phyloP scores from a whole-genome alignment of 108 stramenopile genomes.

The Skeletonema marinoi region DNA sequence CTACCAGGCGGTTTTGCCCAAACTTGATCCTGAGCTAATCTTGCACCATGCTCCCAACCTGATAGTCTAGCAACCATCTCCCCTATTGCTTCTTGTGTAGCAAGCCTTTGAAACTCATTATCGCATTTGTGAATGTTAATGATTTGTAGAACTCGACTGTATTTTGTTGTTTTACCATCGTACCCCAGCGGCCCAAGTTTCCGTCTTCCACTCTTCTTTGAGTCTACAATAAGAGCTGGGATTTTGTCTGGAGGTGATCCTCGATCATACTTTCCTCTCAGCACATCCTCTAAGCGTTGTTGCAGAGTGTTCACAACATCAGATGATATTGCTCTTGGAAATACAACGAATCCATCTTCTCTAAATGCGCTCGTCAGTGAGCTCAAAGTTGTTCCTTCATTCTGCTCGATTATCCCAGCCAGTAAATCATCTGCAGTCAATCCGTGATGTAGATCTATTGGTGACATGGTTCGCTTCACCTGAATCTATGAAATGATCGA shows the following conservation, averaged over 20 bases:
- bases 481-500: no score
- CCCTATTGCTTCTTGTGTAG: slow-evolving; percentile 50
- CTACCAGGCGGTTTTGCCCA: slow-evolving; percentile 84
- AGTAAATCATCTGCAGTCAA: background rate
- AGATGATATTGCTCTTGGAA: slow-evolving; percentile 44
- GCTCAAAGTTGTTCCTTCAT: background rate
- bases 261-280: slow-evolving; percentile 73
- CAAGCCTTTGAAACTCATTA: slow-evolving; percentile 64
- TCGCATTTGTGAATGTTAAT: slow-evolving; percentile 86
- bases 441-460: background rate
- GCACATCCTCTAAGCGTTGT: slow-evolving; percentile 62
- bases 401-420: background rate
- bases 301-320: slow-evolving; percentile 52
- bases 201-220: slow-evolving; percentile 5
- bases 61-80: slow-evolving; percentile 65
- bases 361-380: slow-evolving; percentile 40
- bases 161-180: slow-evolving; percentile 9
- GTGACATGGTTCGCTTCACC: background rate
- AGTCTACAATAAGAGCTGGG: slow-evolving; percentile 40
- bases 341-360: slow-evolving; percentile 68
- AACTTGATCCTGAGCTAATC: slow-evolving; percentile 84
- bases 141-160: slow-evolving; percentile 71
- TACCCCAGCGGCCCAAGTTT: slow-evolving; percentile 15
- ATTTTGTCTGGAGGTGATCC: slow-evolving; percentile 68
- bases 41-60: slow-evolving; percentile 70